Evolutionary conservation across 306 rosid genomes (phyloP).

Genomic region (Quercus variabilis): DNA sequence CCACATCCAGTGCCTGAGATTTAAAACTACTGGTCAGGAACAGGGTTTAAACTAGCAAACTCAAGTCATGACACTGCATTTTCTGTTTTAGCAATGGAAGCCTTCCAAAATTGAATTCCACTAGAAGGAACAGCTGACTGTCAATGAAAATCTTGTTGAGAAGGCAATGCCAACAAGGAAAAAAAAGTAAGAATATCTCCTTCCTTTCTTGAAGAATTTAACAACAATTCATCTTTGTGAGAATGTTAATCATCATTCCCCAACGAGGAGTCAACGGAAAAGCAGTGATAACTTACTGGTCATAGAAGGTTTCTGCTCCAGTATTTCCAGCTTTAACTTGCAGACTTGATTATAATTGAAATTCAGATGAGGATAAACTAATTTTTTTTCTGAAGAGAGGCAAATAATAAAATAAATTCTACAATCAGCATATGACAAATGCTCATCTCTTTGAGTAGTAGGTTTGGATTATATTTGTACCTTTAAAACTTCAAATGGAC

Average conservation of each 20-base stretch:
- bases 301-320: constrained; percentile 17
- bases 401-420: neutral
- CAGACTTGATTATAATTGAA: constrained; percentile 52
- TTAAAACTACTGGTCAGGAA: constrained; percentile 4
- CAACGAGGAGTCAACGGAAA: constrained; percentile 42
- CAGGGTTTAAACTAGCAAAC: constrained; percentile 8
- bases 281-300: constrained; percentile 32
- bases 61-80: constrained; percentile 9
- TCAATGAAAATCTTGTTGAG: constrained; percentile 31
- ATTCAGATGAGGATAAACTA: constrained; percentile 70
- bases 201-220: constrained; percentile 20
- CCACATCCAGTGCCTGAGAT: neutral
- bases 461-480: constrained; percentile 39
- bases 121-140: constrained; percentile 17
- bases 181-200: constrained; percentile 12
- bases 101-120: constrained; percentile 17
- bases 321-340: constrained; percentile 26
- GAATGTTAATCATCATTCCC: constrained; percentile 38
- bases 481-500: constrained; percentile 73
- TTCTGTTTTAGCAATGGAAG: constrained; percentile 20
- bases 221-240: constrained; percentile 66
- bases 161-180: constrained; percentile 29
- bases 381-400: constrained; percentile 46
- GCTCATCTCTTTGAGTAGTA: constrained; percentile 1
- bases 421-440: neutral